phyloP scores from a whole-genome alignment of 345 rosid species.

The Lagerstroemia speciosa region DNA sequence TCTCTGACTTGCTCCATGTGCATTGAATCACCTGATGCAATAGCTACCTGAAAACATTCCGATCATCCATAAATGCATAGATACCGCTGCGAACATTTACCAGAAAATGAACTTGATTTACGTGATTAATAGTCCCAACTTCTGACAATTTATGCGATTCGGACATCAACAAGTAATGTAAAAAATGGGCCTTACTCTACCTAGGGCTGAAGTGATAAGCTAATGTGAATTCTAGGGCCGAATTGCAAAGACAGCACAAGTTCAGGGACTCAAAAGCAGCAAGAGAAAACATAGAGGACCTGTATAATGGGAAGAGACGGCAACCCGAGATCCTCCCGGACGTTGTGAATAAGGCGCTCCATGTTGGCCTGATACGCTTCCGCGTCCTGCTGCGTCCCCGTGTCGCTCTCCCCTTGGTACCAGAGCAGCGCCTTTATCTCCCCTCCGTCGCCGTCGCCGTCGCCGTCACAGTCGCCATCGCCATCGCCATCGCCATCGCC shows the following conservation, averaged over 20 bases:
- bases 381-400: slow-evolving; percentile 41
- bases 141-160: too few relatives aligned
- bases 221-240: neutral
- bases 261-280: neutral
- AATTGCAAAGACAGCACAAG: neutral
- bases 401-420: slow-evolving; percentile 95
- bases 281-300: slow-evolving; percentile 23
- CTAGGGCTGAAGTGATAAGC: neutral
- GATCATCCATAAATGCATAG: neutral
- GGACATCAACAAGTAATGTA: too few relatives aligned
- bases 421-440: slow-evolving; percentile 69
- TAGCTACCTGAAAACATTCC: slow-evolving; percentile 50
- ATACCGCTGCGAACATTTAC: too few relatives aligned
- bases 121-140: too few relatives aligned
- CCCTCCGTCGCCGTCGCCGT: too few relatives aligned
- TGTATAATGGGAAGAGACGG: slow-evolving; percentile 74
- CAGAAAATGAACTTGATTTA: too few relatives aligned
- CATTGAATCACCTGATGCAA: slow-evolving; percentile 57
- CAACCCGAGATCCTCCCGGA: slow-evolving; percentile 56
- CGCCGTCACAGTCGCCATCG: too few relatives aligned
- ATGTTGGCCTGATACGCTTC: slow-evolving; percentile 49
- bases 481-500: too few relatives aligned
- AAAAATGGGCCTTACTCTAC: too few relatives aligned
- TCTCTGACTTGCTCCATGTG: slow-evolving; percentile 61
- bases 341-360: slow-evolving; percentile 43